Evolutionary conservation across 306 rosid species (phyloP).

Genomic region (Herpetospermum pedunculosum): DNA sequence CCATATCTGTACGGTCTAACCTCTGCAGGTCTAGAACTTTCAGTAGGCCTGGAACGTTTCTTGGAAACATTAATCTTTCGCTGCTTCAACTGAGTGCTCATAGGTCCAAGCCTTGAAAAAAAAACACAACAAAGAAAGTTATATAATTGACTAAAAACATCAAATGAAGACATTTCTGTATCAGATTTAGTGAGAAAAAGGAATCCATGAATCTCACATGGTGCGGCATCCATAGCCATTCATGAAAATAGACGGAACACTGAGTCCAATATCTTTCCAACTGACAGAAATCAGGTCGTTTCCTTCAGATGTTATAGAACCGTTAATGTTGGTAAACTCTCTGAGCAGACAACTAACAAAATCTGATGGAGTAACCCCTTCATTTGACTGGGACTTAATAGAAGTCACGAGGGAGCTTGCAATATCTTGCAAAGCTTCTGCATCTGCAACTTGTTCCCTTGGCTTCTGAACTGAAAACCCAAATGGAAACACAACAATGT

Average conservation of each 20-base stretch:
- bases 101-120: constrained; percentile 66
- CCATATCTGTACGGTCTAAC: constrained; percentile 15
- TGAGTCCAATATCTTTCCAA: constrained; percentile 44
- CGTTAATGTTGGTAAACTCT: constrained; percentile 22
- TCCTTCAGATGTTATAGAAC: background rate
- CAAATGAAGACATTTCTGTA: background rate
- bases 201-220: constrained; percentile 32
- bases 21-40: constrained; percentile 52
- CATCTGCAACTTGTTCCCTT: constrained; percentile 79
- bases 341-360: constrained; percentile 43
- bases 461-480: constrained; percentile 57
- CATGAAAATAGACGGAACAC: constrained; percentile 40
- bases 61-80: constrained; percentile 26
- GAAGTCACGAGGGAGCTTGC: constrained; percentile 40
- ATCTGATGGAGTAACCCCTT: constrained; percentile 54
- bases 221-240: constrained; percentile 48
- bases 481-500: constrained; percentile 10
- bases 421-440: constrained; percentile 58
- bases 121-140: background rate
- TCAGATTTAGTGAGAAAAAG: background rate
- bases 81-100: constrained; percentile 54
- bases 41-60: constrained; percentile 26
- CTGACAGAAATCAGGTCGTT: constrained; percentile 9
- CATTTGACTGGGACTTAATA: constrained; percentile 44
- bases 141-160: background rate